Conservation (phyloP, 306 rosid genomes). For the Cucurbita ficifolia region DNA sequence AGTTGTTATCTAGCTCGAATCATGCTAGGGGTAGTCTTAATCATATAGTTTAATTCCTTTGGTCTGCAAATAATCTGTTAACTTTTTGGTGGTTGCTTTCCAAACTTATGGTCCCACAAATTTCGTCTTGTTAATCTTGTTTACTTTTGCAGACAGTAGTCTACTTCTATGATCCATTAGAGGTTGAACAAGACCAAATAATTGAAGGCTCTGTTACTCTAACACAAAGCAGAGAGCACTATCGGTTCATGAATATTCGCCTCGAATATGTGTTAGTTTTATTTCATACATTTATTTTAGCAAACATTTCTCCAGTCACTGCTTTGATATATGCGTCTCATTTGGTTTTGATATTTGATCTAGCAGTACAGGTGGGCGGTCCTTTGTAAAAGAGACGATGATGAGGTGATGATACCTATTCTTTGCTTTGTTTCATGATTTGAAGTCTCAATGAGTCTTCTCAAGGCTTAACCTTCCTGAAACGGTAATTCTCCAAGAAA, state of each 20-base stretch:
- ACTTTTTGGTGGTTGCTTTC: neutral
- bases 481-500: neutral
- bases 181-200: slow-evolving; percentile 87
- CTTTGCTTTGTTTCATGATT: neutral
- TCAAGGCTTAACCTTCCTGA: neutral
- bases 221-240: slow-evolving; percentile 89
- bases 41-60: neutral
- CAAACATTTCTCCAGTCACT: neutral
- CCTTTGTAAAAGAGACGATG: slow-evolving; percentile 81
- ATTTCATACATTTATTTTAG: neutral
- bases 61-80: neutral
- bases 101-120: neutral
- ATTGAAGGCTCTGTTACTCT: slow-evolving; percentile 78
- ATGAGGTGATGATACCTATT: slow-evolving; percentile 50
- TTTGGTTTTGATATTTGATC: slow-evolving; percentile 7
- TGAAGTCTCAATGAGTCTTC: neutral
- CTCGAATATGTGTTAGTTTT: slow-evolving; percentile 79
- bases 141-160: slow-evolving; percentile 62
- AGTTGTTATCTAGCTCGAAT: neutral
- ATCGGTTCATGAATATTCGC: slow-evolving; percentile 94
- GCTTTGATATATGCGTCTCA: neutral
- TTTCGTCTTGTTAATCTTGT: slow-evolving; percentile 3
- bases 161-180: slow-evolving; percentile 86
- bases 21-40: neutral
- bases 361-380: slow-evolving; percentile 86